Conservation (phyloP, 768 basidiomycete genomes). For the Russula emetica region DNA sequence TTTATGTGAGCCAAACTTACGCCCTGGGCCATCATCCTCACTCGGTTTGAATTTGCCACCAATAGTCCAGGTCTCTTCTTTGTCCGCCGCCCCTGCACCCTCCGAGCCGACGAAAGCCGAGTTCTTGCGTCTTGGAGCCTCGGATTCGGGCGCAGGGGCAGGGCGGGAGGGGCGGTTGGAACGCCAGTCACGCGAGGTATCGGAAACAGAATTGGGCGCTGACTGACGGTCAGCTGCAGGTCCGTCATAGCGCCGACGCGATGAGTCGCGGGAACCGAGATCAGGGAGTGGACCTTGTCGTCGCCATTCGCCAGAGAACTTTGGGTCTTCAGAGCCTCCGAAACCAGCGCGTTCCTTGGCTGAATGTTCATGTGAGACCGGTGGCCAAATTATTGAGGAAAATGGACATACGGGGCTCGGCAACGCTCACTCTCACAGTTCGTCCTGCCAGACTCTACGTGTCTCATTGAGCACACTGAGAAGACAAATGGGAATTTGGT, state of each 20-base stretch:
- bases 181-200: conserved; percentile 68
- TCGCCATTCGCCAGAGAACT: conserved; percentile 83
- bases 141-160: conserved; percentile 43
- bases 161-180: conserved; percentile 43
- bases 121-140: conserved; percentile 47
- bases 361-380: conserved; percentile 33
- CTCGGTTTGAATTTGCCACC: conserved; percentile 71
- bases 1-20: conserved; percentile 33
- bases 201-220: conserved; percentile 57
- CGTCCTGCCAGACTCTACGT: conserved; percentile 68
- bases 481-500: neutral
- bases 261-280: conserved; percentile 53
- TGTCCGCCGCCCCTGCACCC: conserved; percentile 54
- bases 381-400: neutral
- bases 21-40: conserved; percentile 32
- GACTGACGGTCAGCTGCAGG: conserved; percentile 43
- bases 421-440: conserved; percentile 85
- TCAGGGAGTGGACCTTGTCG: conserved; percentile 83
- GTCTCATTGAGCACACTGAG: conserved; percentile 1
- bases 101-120: conserved; percentile 51
- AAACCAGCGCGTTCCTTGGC: conserved; percentile 72
- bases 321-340: conserved; percentile 59
- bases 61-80: conserved; percentile 72
- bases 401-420: conserved; percentile 80
- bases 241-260: conserved; percentile 65